phyloP scores from a whole-genome alignment of 2,329 filamentous ascomycete species.

The Xylogone sp. region DNA sequence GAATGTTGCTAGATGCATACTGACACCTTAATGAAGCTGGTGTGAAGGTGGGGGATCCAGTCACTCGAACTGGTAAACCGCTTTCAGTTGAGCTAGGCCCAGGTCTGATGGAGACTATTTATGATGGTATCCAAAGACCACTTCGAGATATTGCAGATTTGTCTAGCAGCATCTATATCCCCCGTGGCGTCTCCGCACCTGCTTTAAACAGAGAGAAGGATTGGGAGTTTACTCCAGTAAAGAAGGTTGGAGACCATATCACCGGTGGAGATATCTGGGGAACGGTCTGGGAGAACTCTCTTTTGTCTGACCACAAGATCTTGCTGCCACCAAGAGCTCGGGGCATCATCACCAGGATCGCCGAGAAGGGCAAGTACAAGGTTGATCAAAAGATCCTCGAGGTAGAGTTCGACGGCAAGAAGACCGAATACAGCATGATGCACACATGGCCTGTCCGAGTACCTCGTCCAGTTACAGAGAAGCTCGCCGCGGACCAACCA shows the following conservation, averaged over 20 bases:
- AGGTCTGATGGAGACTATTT: constrained; percentile 97
- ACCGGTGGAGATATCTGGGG: constrained; percentile 96
- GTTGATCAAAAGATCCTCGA: constrained; percentile 93
- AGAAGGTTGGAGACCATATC: constrained; percentile 96
- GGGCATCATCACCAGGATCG: constrained; percentile 88
- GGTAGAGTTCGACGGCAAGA: constrained; percentile 95
- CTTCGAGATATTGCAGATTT: constrained; percentile 76
- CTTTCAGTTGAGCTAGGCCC: constrained; percentile 96
- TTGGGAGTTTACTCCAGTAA: constrained; percentile 89
- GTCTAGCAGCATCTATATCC: constrained; percentile 92
- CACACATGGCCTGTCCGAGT: constrained; percentile 98
- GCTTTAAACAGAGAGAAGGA: constrained; percentile 87
- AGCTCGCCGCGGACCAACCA: constrained; percentile 81
- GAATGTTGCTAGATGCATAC: constrained; percentile 7
- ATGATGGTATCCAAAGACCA: constrained; percentile 97
- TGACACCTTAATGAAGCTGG: constrained; percentile 59
- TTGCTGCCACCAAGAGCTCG: constrained; percentile 84
- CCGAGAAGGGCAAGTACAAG: constrained; percentile 86
- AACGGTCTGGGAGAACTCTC: constrained; percentile 91
- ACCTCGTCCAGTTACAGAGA: constrained; percentile 87
- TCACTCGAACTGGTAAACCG: constrained; percentile 86
- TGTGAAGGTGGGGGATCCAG: constrained; percentile 92
- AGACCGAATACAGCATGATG: constrained; percentile 96
- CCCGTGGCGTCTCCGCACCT: constrained; percentile 84
- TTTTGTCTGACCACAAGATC: constrained; percentile 91